Evolutionary conservation across 225 moss, liverwort and hornwort species (phyloP).

Genomic region (Bryum argenteum): DNA sequence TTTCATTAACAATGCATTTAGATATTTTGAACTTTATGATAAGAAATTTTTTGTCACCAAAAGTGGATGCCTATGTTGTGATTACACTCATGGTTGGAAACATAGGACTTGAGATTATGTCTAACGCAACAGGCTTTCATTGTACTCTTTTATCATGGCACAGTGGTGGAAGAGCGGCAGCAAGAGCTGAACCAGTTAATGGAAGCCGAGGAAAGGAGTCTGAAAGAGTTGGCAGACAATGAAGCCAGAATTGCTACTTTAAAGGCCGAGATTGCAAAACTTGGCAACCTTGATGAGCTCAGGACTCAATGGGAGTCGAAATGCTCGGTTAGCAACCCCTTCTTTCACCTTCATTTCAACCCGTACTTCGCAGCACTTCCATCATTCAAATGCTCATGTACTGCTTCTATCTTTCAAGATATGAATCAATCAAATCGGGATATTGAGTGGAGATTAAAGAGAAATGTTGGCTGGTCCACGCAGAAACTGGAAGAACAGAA

Average conservation of each 20-base stretch:
- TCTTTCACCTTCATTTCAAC: neutral
- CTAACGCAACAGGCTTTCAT: too few relatives aligned
- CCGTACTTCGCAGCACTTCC: too few relatives aligned
- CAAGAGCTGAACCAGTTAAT: slow-evolving; percentile 57
- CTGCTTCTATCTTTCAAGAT: too few relatives aligned
- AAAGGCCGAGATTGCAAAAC: slow-evolving; percentile 40
- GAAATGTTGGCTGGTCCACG: neutral
- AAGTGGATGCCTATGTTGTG: too few relatives aligned
- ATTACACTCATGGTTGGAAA: too few relatives aligned
- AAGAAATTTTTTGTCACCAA: too few relatives aligned
- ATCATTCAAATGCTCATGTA: too few relatives aligned
- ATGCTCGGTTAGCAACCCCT: slow-evolving; percentile 43
- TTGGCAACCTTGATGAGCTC: slow-evolving; percentile 46
- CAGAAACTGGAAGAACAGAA: slow-evolving; percentile 63
- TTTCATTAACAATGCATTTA: too few relatives aligned
- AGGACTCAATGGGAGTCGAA: slow-evolving; percentile 43
- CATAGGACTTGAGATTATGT: too few relatives aligned
- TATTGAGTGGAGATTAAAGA: too few relatives aligned
- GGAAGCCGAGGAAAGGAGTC: slow-evolving; percentile 45
- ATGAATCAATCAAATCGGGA: too few relatives aligned
- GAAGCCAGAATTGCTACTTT: slow-evolving; percentile 42
- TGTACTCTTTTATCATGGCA: slow-evolving; percentile 5
- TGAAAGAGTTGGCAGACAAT: slow-evolving; percentile 42
- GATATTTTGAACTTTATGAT: too few relatives aligned
- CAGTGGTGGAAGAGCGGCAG: slow-evolving; percentile 58